phyloP scores from a whole-genome alignment of 768 basidiomycete species.

The Cystofilobasidium macerans region DNA sequence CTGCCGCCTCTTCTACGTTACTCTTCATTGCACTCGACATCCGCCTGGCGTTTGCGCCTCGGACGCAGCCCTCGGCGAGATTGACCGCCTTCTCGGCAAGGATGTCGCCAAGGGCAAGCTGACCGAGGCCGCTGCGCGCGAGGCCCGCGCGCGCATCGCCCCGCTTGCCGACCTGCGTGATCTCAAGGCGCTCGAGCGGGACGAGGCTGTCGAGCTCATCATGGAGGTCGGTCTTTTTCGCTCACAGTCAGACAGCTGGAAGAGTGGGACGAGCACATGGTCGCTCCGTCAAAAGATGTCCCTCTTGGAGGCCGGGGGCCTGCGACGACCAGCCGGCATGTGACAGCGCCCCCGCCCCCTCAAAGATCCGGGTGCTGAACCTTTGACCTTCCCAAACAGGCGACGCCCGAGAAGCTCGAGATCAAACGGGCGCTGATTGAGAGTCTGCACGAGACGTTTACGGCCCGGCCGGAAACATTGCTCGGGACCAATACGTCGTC shows the following conservation, averaged over 20 bases:
- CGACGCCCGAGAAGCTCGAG: slow-evolving; percentile 70
- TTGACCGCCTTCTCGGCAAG: slow-evolving; percentile 76
- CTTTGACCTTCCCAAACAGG: too few relatives aligned
- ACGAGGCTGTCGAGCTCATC: slow-evolving; percentile 79
- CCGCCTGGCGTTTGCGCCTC: too few relatives aligned
- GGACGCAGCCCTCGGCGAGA: neutral
- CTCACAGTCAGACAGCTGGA: neutral
- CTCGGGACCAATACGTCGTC: slow-evolving; percentile 88
- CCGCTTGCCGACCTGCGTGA: slow-evolving; percentile 35
- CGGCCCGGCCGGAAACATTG: slow-evolving; percentile 60
- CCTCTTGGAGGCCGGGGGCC: too few relatives aligned
- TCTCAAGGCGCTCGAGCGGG: slow-evolving; percentile 48
- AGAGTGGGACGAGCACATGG: too few relatives aligned
- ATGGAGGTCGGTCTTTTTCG: slow-evolving; percentile 54
- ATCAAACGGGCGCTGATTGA: slow-evolving; percentile 71
- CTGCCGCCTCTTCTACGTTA: too few relatives aligned
- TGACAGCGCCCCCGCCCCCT: too few relatives aligned
- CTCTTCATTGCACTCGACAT: too few relatives aligned
- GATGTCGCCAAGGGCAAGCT: slow-evolving; percentile 76
- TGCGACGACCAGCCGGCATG: neutral
- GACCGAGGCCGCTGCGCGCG: slow-evolving; percentile 56
- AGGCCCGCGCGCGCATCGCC: slow-evolving; percentile 54
- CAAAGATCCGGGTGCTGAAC: too few relatives aligned
- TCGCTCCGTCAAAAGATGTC: neutral
- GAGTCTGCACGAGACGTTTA: slow-evolving; percentile 59